These are phyloP conservation scores for Cystobasidium onofrii DNA, from an alignment of 768 basidiomycete genomes.

Conservation along the genomic window DNA sequence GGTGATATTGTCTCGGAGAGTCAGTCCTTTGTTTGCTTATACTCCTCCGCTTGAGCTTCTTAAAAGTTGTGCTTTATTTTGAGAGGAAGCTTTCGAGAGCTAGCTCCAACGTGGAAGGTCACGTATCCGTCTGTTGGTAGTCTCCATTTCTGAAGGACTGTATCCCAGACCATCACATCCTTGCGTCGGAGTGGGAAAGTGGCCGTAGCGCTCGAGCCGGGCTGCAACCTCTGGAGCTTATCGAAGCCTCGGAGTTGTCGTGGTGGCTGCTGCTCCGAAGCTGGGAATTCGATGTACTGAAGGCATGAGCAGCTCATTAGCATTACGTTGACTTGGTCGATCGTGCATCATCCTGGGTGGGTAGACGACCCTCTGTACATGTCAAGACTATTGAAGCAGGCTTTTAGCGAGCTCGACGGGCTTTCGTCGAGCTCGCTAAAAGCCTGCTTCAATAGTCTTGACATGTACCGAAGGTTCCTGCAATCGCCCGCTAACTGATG, in stretches of 20 bases:
- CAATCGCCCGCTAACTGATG: too few species aligned
- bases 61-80: not conserved
- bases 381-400: too few species aligned
- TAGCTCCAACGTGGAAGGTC: slow-evolving; percentile 34
- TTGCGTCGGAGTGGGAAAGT: slow-evolving; percentile 41
- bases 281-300: slow-evolving; percentile 44
- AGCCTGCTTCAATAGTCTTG: too few species aligned
- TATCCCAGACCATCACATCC: slow-evolving; percentile 35
- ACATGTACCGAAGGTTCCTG: too few species aligned
- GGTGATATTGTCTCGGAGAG: too few species aligned
- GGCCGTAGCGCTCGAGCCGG: slow-evolving; percentile 40
- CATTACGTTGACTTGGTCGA: not conserved
- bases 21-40: too few species aligned
- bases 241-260: slow-evolving; percentile 45
- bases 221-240: slow-evolving; percentile 40
- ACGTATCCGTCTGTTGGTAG: slow-evolving; percentile 36
- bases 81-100: slow-evolving; percentile 34
- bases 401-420: too few species aligned
- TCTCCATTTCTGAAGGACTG: slow-evolving; percentile 32
- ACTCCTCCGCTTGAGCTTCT: not conserved
- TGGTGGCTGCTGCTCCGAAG: slow-evolving; percentile 43
- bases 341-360: too few species aligned
- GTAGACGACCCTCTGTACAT: too few species aligned
- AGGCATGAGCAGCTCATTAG: not conserved
- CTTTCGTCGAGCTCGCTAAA: too few species aligned